These are phyloP conservation scores for Russula dissimulans DNA, from an alignment of 768 basidiomycete genomes.

Conservation along the genomic window DNA sequence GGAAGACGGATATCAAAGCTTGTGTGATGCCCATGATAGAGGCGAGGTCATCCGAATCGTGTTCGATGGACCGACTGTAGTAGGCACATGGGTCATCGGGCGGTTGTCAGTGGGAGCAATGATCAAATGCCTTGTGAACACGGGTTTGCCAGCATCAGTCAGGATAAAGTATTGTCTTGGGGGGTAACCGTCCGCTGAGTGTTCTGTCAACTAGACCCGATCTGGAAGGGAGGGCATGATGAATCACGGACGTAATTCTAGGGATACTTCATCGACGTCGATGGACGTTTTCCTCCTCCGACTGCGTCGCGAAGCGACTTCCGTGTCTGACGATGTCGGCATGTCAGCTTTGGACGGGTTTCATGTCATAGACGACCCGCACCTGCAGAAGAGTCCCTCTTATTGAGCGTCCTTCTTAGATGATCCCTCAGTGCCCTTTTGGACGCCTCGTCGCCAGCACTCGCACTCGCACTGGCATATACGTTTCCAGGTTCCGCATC, in stretches of 20 bases:
- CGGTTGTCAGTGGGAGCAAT: neutral
- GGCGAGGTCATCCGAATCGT: constrained; percentile 57
- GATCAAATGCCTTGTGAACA: constrained; percentile 68
- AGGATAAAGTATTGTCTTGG: constrained; percentile 84
- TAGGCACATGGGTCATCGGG: neutral
- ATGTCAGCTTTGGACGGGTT: neutral
- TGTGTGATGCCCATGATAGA: constrained; percentile 89
- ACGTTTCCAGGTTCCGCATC: constrained; percentile 47
- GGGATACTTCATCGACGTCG: constrained; percentile 18
- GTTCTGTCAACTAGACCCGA: neutral
- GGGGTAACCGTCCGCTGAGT: constrained; percentile 26
- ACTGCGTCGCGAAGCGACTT: constrained; percentile 15
- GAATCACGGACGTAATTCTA: constrained; percentile 1
- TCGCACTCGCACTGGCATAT: constrained; percentile 35
- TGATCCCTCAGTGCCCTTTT: constrained; percentile 64
- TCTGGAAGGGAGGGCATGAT: neutral
- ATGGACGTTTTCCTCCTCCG: constrained; percentile 12
- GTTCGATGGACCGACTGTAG: constrained; percentile 41
- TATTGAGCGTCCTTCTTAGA: constrained; percentile 54
- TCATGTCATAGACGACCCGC: constrained; percentile 5
- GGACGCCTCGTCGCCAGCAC: constrained; percentile 43
- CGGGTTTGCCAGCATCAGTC: constrained; percentile 96
- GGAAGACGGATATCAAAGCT: constrained; percentile 90
- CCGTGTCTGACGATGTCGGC: neutral
- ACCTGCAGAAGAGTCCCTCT: constrained; percentile 44